Conservation (phyloP, 768 basidiomycete species). For the Serpula lacrymans region DNA sequence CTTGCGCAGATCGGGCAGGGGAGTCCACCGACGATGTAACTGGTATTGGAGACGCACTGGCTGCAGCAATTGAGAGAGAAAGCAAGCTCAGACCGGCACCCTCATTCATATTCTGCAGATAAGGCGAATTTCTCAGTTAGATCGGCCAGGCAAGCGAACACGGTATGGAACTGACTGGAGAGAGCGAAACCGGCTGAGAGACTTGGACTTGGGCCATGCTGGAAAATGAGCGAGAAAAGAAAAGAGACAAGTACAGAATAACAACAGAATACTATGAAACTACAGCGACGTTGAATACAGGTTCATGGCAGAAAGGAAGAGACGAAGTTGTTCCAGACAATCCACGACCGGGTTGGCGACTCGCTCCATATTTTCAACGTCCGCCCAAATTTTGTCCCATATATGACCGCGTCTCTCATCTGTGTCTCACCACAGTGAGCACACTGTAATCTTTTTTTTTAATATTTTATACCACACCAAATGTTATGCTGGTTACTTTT, state of each 20-base stretch:
- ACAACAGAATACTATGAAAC: slow-evolving; percentile 1
- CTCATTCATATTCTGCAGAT: too few relatives aligned
- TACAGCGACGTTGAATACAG: slow-evolving; percentile 11
- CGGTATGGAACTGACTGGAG: too few relatives aligned
- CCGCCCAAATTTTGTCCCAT: slow-evolving; percentile 22
- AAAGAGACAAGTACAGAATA: slow-evolving; percentile 1
- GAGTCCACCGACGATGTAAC: slow-evolving; percentile 21
- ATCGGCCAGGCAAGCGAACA: too few relatives aligned
- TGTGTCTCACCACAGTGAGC: too few relatives aligned
- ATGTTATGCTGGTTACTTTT: too few relatives aligned
- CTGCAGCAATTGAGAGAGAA: slow-evolving; percentile 65
- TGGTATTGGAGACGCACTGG: slow-evolving; percentile 46
- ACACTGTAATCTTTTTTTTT: too few relatives aligned
- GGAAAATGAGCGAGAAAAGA: neutral
- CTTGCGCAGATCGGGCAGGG: slow-evolving; percentile 11
- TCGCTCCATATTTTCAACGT: slow-evolving; percentile 19
- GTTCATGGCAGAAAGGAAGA: slow-evolving; percentile 10
- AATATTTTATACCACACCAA: too few relatives aligned
- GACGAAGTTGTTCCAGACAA: neutral
- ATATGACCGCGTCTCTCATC: too few relatives aligned
- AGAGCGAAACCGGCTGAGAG: too few relatives aligned
- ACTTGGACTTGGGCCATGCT: slow-evolving; percentile 10
- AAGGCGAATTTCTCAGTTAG: too few relatives aligned
- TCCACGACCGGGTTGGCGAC: slow-evolving; percentile 1
- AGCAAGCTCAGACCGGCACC: slow-evolving; percentile 45